These are phyloP conservation scores for Alternaria incomplexa DNA, from an alignment of 2,329 filamentous ascomycete genomes.

Conservation along the genomic window DNA sequence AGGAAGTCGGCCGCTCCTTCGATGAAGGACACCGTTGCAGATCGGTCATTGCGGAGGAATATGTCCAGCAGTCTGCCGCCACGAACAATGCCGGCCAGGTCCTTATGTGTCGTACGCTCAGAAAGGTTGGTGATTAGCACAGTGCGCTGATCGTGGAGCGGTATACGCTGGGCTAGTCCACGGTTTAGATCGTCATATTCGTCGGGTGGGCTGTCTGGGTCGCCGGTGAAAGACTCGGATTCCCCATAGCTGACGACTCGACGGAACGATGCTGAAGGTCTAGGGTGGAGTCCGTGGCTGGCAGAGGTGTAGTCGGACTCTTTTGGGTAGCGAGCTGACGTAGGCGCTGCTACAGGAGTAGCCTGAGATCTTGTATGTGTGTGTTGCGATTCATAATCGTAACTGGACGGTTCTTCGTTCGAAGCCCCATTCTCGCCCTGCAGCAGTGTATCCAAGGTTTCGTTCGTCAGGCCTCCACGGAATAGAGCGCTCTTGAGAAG, in stretches of 20 bases:
- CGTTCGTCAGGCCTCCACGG: constrained; percentile 57
- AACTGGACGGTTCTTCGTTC: constrained; percentile 18
- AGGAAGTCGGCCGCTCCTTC: constrained; percentile 66
- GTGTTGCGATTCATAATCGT: constrained; percentile 23
- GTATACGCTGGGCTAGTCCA: constrained; percentile 17
- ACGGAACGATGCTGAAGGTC: constrained; percentile 16
- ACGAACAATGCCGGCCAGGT: constrained; percentile 69
- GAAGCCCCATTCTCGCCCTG: constrained; percentile 32
- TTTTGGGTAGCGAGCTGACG: constrained; percentile 10
- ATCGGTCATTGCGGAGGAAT: constrained; percentile 66
- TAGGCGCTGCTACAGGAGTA: constrained; percentile 14
- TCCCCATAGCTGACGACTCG: constrained; percentile 26
- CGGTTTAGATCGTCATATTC: constrained; percentile 9
- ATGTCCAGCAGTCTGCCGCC: constrained; percentile 76
- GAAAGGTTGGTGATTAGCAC: constrained; percentile 68
- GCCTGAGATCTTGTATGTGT: constrained; percentile 14
- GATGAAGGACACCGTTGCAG: constrained; percentile 73
- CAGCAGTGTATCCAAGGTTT: constrained; percentile 58
- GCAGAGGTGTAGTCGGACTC: constrained; percentile 29
- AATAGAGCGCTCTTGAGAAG: constrained; percentile 56
- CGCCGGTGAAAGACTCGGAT: constrained; percentile 23
- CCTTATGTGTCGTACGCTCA: constrained; percentile 66
- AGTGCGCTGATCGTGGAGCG: constrained; percentile 58
- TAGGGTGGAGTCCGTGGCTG: constrained; percentile 20
- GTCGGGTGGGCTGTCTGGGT: constrained; percentile 6